Evolutionary conservation across 2,329 filamentous ascomycete species (phyloP).

Genomic region (Reticulascus tulasneorum): DNA sequence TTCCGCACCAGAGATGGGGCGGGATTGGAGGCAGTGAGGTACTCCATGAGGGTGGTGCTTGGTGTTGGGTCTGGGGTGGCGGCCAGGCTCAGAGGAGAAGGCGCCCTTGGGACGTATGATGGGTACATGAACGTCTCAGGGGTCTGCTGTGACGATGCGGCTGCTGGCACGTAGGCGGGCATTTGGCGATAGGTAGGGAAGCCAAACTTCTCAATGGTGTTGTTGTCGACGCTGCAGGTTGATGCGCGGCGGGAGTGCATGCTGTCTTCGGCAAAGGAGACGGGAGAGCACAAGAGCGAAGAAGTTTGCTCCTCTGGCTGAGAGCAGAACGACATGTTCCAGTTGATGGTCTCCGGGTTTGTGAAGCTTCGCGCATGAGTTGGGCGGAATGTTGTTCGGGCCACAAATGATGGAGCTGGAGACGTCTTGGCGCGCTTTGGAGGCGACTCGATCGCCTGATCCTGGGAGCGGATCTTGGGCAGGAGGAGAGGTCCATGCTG

Average conservation of each 20-base stretch:
- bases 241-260: constrained; percentile 56
- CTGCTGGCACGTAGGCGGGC: constrained; percentile 47
- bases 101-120: constrained; percentile 40
- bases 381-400: constrained; percentile 31
- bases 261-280: constrained; percentile 49
- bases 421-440: constrained; percentile 57
- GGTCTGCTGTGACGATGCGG: constrained; percentile 21
- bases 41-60: constrained; percentile 69
- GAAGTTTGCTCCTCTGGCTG: constrained; percentile 24
- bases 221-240: constrained; percentile 63
- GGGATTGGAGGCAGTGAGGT: constrained; percentile 76
- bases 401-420: constrained; percentile 30
- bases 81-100: constrained; percentile 37
- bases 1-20: constrained; percentile 77
- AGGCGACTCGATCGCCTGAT: constrained; percentile 63
- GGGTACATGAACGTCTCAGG: constrained; percentile 44
- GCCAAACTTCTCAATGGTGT: constrained; percentile 64
- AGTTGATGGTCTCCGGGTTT: constrained; percentile 53
- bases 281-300: constrained; percentile 64
- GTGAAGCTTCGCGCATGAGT: constrained; percentile 57
- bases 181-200: constrained; percentile 83
- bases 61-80: constrained; percentile 42
- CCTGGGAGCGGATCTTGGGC: constrained; percentile 81
- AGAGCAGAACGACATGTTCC: constrained; percentile 28
- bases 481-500: constrained; percentile 77